Evolutionary conservation across 1,284 basidiomycete genomes (phyloP).

Genomic region (Cutaneotrichosporon spelunceum): DNA sequence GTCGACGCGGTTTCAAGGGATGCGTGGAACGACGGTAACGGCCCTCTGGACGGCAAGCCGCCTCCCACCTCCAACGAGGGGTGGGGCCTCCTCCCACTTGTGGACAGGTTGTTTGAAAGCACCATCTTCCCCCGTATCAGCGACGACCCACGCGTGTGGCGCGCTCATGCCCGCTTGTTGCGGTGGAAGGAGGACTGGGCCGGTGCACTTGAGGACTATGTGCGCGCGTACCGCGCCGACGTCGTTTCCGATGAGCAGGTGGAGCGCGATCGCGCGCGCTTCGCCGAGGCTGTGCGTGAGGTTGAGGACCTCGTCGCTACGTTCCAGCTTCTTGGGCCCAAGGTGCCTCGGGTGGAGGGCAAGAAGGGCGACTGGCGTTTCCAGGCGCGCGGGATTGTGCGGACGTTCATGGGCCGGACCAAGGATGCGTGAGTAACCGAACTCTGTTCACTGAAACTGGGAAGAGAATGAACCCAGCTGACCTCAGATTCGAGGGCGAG

Average conservation of each 20-base stretch:
- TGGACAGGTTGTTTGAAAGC: conserved; percentile 67
- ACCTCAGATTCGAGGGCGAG: conserved; percentile 70
- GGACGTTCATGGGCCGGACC: conserved; percentile 77
- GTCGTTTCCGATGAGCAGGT: conserved; percentile 63
- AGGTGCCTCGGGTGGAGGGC: conserved; percentile 54
- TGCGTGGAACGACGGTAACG: conserved; percentile 45
- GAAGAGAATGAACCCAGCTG: no score
- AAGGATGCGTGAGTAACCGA: conserved; percentile 46
- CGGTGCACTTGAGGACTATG: conserved; percentile 72
- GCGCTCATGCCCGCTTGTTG: conserved; percentile 73
- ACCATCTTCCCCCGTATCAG: conserved; percentile 74
- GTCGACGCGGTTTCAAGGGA: conserved; percentile 75
- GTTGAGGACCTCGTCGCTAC: conserved; percentile 79
- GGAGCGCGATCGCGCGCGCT: conserved; percentile 64
- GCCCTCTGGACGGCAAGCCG: conserved; percentile 37
- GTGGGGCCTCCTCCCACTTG: conserved; percentile 61
- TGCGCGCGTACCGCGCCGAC: conserved; percentile 76
- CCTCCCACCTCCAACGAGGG: conserved; percentile 61
- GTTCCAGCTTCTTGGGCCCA: conserved; percentile 74
- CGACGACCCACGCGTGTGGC: conserved; percentile 68
- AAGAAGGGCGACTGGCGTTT: conserved; percentile 66
- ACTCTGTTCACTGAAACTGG: no score
- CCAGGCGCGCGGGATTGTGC: conserved; percentile 80
- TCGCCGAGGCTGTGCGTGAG: conserved; percentile 70
- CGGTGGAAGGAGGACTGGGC: conserved; percentile 68